phyloP scores from a whole-genome alignment of 176 grass and related monocot genomes.

The Triticum dicoccoides region DNA sequence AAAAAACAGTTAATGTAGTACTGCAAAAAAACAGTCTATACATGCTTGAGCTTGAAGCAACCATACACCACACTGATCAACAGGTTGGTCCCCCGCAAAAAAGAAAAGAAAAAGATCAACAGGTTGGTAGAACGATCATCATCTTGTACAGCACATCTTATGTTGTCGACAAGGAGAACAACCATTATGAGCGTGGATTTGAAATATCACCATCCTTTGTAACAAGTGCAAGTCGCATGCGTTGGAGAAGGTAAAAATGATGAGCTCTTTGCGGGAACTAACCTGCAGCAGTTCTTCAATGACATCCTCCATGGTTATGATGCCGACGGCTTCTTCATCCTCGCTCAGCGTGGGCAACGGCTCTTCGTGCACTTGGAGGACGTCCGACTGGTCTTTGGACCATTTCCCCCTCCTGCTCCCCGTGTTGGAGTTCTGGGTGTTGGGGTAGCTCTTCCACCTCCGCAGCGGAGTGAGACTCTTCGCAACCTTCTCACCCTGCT shows the following conservation, averaged over 20 bases:
- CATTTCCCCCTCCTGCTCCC: slow-evolving; percentile 58
- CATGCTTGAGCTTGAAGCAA: not conserved
- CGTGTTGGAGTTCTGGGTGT: slow-evolving; percentile 39
- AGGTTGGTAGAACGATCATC: not conserved
- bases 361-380: slow-evolving; percentile 67
- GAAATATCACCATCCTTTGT: not conserved
- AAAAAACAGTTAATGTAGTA: not conserved
- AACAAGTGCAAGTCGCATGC: too few relatives aligned
- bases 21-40: not conserved
- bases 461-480: slow-evolving; percentile 27
- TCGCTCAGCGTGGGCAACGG: slow-evolving; percentile 58
- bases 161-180: not conserved
- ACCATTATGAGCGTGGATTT: not conserved
- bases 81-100: too few relatives aligned
- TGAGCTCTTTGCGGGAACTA: not conserved
- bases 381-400: slow-evolving; percentile 52
- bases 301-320: slow-evolving; percentile 99
- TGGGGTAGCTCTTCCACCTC: slow-evolving; percentile 72
- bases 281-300: slow-evolving; percentile 99
- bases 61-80: not conserved
- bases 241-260: not conserved
- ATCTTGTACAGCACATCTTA: not conserved
- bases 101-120: too few relatives aligned
- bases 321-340: slow-evolving; percentile 81
- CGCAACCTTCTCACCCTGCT: slow-evolving; percentile 42